Conservation (phyloP, 176 grass and related monocot genomes). For the Bonia amplexicaulis region DNA sequence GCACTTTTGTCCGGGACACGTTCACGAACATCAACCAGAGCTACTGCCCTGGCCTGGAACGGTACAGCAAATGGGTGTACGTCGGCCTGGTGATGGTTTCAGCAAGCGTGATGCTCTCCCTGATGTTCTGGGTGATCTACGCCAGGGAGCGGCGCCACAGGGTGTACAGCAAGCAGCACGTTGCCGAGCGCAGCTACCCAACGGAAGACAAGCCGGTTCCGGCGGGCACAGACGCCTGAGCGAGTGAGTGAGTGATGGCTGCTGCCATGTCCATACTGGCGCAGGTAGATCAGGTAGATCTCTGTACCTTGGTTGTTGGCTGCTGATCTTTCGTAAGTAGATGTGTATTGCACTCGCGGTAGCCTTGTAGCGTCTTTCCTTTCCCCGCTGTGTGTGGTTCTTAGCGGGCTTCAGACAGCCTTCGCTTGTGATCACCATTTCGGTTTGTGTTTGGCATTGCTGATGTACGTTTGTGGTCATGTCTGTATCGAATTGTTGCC, state of each 20-base stretch:
- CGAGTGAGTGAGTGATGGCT: background rate
- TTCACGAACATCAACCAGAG: constrained; percentile 55
- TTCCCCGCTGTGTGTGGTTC: background rate
- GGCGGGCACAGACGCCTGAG: background rate
- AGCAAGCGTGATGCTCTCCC: constrained; percentile 58
- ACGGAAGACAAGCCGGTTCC: constrained; percentile 38
- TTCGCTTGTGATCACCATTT: background rate
- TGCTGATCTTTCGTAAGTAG: background rate
- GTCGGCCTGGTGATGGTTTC: constrained; percentile 80
- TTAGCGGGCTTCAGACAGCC: background rate
- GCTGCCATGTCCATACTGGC: background rate
- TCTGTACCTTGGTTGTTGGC: background rate
- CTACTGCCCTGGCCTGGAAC: constrained; percentile 70
- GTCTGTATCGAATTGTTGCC: background rate
- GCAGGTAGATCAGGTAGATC: constrained; percentile 13
- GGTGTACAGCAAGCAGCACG: constrained; percentile 54
- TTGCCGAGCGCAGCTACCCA: constrained; percentile 8
- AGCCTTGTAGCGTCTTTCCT: background rate
- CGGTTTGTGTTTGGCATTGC: background rate
- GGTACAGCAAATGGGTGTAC: constrained; percentile 77
- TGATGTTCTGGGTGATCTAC: constrained; percentile 85
- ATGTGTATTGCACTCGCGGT: background rate
- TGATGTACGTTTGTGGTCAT: background rate
- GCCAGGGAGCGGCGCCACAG: constrained; percentile 81
- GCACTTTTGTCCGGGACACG: constrained; percentile 78